Evolutionary conservation across 2,329 filamentous ascomycete genomes (phyloP), one percentile per base, ranked within the genome.

Genomic region (Scedosporium aurantiacum): DNA sequence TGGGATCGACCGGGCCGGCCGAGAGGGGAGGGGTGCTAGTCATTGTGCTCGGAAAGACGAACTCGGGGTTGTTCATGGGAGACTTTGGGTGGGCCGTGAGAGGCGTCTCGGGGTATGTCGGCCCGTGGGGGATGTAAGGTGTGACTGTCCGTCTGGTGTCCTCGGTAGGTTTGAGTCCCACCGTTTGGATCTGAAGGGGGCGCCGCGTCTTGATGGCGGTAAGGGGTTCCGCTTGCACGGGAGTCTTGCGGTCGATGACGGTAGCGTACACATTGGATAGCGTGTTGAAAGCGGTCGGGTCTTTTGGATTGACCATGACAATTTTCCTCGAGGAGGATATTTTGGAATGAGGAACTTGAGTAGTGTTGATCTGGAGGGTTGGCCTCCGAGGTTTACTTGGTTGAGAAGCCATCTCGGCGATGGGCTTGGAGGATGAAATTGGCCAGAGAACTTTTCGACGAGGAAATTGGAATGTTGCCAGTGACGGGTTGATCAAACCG

Each of bases 201-300:
- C 71, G 68, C 10, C 71, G 63, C 2, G 75, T 76, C 65, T 78
- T 77, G 69, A 82, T 80, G 60, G 80, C 77, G 2, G 78, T 80
- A 57, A 80, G 68, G 6, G 80, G 77, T 43, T 79, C 76, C 40
- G 76, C 69, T 50, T 76, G 75, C 41, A 74, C 67, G 2, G 81
- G 79, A 1, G 81, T 79, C 28, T 81, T 78, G 63, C 82, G 79
- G 70, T 84, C 83, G 60, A 87, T 84, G 63, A 83, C 81, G 2
- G 81, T 82, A 27, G 81, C 79, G 67, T 87, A 87, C 63, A 83
- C 80, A 71, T 87, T 87, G 60, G 83, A 85, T 45, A 87, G 77
- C 2, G 84, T 87, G 71, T 87, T 87, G 73, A 86, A 85, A 23
- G 82, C 76, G 1, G 84, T 87, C 3, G 83, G 82, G 37, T 84